Conservation (phyloP, 2,329 filamentous ascomycete genomes). For the Arachnomyces sp. region DNA sequence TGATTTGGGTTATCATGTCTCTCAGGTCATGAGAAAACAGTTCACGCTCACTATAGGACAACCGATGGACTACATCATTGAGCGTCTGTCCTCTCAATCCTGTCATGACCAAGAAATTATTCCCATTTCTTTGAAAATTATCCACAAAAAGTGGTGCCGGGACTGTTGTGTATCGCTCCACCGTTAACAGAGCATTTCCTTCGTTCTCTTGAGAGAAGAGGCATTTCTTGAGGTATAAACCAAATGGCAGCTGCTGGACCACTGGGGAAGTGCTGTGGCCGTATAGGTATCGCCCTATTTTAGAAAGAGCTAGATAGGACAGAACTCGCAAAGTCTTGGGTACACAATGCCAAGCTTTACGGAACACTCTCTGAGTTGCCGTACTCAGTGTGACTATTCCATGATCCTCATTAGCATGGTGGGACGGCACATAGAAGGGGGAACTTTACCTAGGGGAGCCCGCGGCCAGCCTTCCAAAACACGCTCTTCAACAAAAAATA, state of each 20-base stretch:
- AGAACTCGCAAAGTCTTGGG: slow-evolving; percentile 3
- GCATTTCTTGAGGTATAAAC: slow-evolving; percentile 10
- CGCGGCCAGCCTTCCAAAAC: slow-evolving; percentile 9
- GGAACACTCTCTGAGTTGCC: neutral
- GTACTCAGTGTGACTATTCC: too few relatives aligned
- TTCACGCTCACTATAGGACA: slow-evolving; percentile 10
- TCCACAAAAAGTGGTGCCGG: slow-evolving; percentile 9
- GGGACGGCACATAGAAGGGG: neutral
- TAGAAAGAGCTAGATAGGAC: neutral
- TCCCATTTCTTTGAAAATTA: too few relatives aligned
- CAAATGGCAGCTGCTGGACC: slow-evolving; percentile 7
- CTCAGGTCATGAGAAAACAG: slow-evolving; percentile 9
- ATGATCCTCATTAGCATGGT: too few relatives aligned
- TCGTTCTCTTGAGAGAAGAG: slow-evolving; percentile 7
- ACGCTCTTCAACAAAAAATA: slow-evolving; percentile 10
- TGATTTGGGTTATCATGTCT: slow-evolving; percentile 7
- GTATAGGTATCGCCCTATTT: too few relatives aligned
- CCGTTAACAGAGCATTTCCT: slow-evolving; percentile 9
- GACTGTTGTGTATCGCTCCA: slow-evolving; percentile 10
- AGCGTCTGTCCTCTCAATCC: slow-evolving; percentile 5
- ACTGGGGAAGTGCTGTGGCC: neutral
- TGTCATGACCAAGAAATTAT: slow-evolving; percentile 12
- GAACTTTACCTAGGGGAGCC: neutral
- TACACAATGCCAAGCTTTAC: slow-evolving; percentile 5
- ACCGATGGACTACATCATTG: slow-evolving; percentile 3